phyloP scores from a whole-genome alignment of 1,139 yeast genomes.

The Ogataea hybrid region DNA sequence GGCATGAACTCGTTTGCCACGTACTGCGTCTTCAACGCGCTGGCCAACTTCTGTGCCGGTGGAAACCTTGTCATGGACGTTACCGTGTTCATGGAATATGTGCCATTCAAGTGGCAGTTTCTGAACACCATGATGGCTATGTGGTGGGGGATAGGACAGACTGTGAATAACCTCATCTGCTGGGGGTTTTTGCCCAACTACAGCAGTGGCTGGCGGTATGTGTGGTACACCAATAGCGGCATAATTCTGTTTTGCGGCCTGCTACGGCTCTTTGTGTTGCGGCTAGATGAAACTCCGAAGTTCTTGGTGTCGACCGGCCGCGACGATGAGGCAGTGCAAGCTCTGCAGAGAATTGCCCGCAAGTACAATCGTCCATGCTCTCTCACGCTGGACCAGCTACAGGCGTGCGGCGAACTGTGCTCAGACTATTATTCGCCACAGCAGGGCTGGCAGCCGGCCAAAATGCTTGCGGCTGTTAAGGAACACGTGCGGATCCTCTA shows the following conservation, averaged over 20 bases:
- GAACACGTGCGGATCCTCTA: slow-evolving; percentile 38
- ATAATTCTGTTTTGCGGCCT: slow-evolving; percentile 24
- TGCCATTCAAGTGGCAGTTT: slow-evolving; percentile 43
- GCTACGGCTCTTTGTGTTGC: no score
- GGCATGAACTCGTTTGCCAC: not conserved
- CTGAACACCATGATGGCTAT: slow-evolving; percentile 54
- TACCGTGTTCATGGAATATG: slow-evolving; percentile 37
- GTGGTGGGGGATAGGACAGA: slow-evolving; percentile 49
- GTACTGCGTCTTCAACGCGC: slow-evolving; percentile 4
- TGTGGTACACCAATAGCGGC: slow-evolving; percentile 52
- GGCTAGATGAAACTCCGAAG: slow-evolving; percentile 56
- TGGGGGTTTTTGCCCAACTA: not conserved
- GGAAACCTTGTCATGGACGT: slow-evolving; percentile 51
- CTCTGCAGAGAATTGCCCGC: slow-evolving; percentile 41
- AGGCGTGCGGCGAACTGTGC: slow-evolving; percentile 37
- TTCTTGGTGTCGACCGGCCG: slow-evolving; percentile 36
- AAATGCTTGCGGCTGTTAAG: slow-evolving; percentile 32
- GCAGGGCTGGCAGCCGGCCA: slow-evolving; percentile 22
- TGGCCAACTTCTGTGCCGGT: slow-evolving; percentile 50
- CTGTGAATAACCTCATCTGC: slow-evolving; percentile 40
- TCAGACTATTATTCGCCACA: not conserved
- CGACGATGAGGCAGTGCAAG: no score
- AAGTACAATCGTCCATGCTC: slow-evolving; percentile 43
- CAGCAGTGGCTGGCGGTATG: slow-evolving; percentile 31
- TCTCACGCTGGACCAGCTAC: slow-evolving; percentile 45